Percentiles rank a stretch among this genome's conserved stretches.
phyloP scores from a whole-genome alignment of 2,329 filamentous ascomycete genomes.

The Hymenoscyphus repandus region DNA sequence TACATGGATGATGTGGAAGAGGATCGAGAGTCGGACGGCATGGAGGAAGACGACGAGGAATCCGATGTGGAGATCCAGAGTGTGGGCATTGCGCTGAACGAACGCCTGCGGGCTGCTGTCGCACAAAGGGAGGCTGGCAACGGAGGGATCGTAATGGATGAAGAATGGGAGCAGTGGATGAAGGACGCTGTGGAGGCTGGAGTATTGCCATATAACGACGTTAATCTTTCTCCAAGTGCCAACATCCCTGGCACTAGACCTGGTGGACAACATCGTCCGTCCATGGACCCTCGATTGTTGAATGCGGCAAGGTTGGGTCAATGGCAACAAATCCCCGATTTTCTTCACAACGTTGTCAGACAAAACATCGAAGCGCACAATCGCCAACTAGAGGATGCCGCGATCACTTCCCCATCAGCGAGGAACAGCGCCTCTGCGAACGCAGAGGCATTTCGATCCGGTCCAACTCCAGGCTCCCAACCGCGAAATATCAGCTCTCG shows the following conservation, averaged over 20 bases:
- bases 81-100: constrained; percentile 57
- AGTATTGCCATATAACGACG: constrained; percentile 43
- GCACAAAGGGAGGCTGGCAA: constrained; percentile 59
- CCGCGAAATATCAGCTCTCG: not conserved
- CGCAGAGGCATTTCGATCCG: constrained; percentile 2
- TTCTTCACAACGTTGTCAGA: constrained; percentile 48
- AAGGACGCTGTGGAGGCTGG: constrained; percentile 65
- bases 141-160: constrained; percentile 54
- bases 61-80: constrained; percentile 51
- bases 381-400: constrained; percentile 15
- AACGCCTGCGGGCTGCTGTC: constrained; percentile 59
- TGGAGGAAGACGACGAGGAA: constrained; percentile 41
- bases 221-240: constrained; percentile 28
- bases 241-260: constrained; percentile 33
- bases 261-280: constrained; percentile 23
- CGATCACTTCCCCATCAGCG: constrained; percentile 10
- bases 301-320: constrained; percentile 49
- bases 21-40: constrained; percentile 30
- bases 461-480: constrained; percentile 6
- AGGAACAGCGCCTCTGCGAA: constrained; percentile 7
- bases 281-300: constrained; percentile 47
- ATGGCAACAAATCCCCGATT: constrained; percentile 54
- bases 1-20: constrained; percentile 35
- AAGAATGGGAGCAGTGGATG: constrained; percentile 71
- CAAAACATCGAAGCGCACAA: constrained; percentile 23